A percentile compares a stretch with the other conserved stretches of the same genome.
These are phyloP conservation scores for Themeda triandra DNA, from an alignment of 176 grass and related monocot species.

Conservation along the genomic window DNA sequence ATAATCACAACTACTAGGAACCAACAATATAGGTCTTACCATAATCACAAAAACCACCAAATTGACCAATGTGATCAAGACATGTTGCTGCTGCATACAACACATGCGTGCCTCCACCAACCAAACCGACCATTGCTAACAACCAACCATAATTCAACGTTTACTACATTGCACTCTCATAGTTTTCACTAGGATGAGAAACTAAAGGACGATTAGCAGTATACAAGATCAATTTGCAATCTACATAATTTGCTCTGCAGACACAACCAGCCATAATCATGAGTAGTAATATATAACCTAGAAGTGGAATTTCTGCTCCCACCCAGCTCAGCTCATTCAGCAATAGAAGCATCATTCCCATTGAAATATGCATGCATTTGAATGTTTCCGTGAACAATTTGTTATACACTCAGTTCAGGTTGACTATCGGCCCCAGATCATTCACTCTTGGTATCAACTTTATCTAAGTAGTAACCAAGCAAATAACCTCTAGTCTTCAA, in stretches of 20 bases:
- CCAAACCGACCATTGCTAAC: background rate
- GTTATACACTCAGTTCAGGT: background rate
- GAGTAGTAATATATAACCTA: background rate
- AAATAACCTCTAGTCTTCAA: background rate
- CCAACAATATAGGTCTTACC: background rate
- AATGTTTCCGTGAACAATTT: background rate
- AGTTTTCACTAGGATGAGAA: background rate
- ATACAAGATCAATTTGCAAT: constrained; percentile 12
- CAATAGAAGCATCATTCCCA: background rate
- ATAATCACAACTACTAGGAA: background rate
- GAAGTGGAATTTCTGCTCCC: background rate
- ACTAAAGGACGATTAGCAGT: background rate
- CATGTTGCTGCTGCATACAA: background rate
- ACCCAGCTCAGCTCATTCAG: background rate
- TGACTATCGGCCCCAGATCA: background rate
- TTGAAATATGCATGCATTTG: background rate
- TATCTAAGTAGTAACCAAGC: background rate
- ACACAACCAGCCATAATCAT: background rate
- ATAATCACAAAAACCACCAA: background rate
- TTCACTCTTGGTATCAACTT: background rate
- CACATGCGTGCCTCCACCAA: constrained; percentile 16
- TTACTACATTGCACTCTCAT: background rate
- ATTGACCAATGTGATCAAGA: background rate
- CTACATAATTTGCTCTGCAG: constrained; percentile 13
- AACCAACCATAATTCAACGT: background rate